Conservation (phyloP, 2,329 filamentous ascomycete species). For the Volutella citrinella region DNA sequence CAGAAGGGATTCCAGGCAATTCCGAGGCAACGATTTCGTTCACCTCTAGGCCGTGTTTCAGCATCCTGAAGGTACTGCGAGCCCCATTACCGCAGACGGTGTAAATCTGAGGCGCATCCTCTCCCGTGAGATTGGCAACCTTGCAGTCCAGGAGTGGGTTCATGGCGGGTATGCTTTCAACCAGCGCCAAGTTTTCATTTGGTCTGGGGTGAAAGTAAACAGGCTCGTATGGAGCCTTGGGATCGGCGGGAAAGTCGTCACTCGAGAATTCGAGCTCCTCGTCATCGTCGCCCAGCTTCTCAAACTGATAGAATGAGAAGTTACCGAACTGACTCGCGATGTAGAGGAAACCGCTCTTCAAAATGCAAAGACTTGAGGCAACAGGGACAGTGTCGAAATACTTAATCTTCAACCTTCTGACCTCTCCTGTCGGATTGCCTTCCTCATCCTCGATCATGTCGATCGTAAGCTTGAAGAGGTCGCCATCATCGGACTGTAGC, state of each 20-base stretch:
- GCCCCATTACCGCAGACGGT: slow-evolving; percentile 86
- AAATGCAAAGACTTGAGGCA: slow-evolving; percentile 81
- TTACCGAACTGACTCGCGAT: slow-evolving; percentile 91
- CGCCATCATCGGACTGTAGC: slow-evolving; percentile 94
- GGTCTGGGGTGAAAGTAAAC: slow-evolving; percentile 82
- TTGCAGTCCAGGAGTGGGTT: slow-evolving; percentile 91
- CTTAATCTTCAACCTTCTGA: slow-evolving; percentile 83
- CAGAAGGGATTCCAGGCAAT: slow-evolving; percentile 80
- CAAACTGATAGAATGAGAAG: slow-evolving; percentile 93
- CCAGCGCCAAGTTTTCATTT: slow-evolving; percentile 77
- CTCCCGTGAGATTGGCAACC: slow-evolving; percentile 83
- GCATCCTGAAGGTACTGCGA: slow-evolving; percentile 82
- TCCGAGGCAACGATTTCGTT: slow-evolving; percentile 95
- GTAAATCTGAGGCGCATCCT: slow-evolving; percentile 96
- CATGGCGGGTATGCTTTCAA: slow-evolving; percentile 83
- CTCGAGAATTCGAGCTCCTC: slow-evolving; percentile 84
- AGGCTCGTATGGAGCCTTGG: slow-evolving; percentile 67
- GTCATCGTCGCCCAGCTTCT: slow-evolving; percentile 93
- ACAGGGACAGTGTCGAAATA: slow-evolving; percentile 97
- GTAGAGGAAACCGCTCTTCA: slow-evolving; percentile 95
- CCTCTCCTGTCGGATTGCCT: slow-evolving; percentile 75
- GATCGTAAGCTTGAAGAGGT: slow-evolving; percentile 93
- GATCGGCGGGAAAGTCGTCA: slow-evolving; percentile 76
- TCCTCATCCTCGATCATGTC: slow-evolving; percentile 83
- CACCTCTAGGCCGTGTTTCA: slow-evolving; percentile 90